phyloP scores from a whole-genome alignment of 1,139 yeast species.

The Candida sanyaensis region DNA sequence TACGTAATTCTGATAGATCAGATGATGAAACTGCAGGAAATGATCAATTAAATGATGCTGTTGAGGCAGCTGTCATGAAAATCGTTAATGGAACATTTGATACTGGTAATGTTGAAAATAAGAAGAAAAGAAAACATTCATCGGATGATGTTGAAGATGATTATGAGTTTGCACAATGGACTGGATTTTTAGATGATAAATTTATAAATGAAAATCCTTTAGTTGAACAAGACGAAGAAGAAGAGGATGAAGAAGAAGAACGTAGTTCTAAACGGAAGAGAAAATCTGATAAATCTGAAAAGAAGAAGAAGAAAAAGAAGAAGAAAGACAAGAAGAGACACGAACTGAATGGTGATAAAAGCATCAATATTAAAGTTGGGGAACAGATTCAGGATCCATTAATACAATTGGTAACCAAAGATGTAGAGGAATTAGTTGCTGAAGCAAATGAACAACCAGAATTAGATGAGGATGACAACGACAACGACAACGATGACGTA shows the following conservation, averaged over 20 bases:
- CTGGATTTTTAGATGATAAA: conserved; percentile 49
- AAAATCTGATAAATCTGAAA: background rate
- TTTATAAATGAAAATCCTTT: background rate
- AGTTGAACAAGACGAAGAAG: background rate
- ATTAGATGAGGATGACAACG: background rate
- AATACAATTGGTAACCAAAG: conserved; percentile 62
- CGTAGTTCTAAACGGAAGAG: background rate
- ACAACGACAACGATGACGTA: background rate
- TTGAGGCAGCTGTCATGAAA: conserved; percentile 74
- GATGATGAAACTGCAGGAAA: conserved; percentile 23
- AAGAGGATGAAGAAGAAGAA: conserved; percentile 1
- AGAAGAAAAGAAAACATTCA: conserved; percentile 16
- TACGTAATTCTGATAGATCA: conserved; percentile 4
- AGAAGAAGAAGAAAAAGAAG: conserved; percentile 4
- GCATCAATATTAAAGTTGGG: conserved; percentile 22
- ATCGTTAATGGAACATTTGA: conserved; percentile 65
- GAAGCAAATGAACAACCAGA: conserved; percentile 36
- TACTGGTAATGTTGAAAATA: conserved; percentile 9
- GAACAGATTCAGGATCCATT: conserved; percentile 52
- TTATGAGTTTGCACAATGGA: conserved; percentile 57
- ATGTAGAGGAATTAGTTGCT: conserved; percentile 38
- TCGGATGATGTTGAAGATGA: conserved; percentile 14
- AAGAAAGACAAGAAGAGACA: background rate
- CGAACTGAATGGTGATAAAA: background rate
- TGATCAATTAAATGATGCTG: conserved; percentile 53